Evolutionary conservation across 2,329 filamentous ascomycete species (phyloP), one percentile per base, ranked within the genome.

Genomic region (Rhynchosporium secalis): DNA sequence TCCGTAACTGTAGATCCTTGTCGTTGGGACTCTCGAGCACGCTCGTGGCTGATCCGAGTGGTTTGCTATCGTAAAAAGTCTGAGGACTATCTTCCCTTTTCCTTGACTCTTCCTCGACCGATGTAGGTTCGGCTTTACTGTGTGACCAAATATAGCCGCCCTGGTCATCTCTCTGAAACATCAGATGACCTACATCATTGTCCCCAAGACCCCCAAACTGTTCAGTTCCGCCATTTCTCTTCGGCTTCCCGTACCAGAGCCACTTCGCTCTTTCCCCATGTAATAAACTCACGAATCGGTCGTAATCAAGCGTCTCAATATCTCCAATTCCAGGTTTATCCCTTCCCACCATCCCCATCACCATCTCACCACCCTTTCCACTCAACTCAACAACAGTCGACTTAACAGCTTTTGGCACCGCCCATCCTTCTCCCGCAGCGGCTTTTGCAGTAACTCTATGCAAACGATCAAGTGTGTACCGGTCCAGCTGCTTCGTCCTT

Each of bases 371-470:
- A 58, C 94, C 89, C 74, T 97, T 96, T 13, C 95, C 94, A 68
- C 92, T 92, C 45, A 99, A 86, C 75, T 97, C 95, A 20, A 90
- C 92, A 52, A 98, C 90, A 0, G 94, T 97, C 3, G 92, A 96
- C 74, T 98, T 98, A 71, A 99, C 92, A 20, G 94, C 93, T 71
- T 91, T 89, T 56, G 92, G 91, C n/a, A 96, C 91, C 15, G 89
- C 90, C 91, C 94, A 97, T 2, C 89, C 90, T 72, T 97, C 92
- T 40, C 91, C 89, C 56, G 89, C 90, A 2, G 92, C 93, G 38
- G 92, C 92, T 74, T 96, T 98, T 45, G 91, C 91, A 12, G 94
- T 97, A n/a, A 82, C 85, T 54, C 84, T 86, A 70, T 96, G 93
- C 49, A 99, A 80, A 61, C 85, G 86, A 61, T 93, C 86, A 41